Evolutionary conservation across 768 basidiomycete genomes (phyloP).

Genomic region (Steccherinum ochraceum): DNA sequence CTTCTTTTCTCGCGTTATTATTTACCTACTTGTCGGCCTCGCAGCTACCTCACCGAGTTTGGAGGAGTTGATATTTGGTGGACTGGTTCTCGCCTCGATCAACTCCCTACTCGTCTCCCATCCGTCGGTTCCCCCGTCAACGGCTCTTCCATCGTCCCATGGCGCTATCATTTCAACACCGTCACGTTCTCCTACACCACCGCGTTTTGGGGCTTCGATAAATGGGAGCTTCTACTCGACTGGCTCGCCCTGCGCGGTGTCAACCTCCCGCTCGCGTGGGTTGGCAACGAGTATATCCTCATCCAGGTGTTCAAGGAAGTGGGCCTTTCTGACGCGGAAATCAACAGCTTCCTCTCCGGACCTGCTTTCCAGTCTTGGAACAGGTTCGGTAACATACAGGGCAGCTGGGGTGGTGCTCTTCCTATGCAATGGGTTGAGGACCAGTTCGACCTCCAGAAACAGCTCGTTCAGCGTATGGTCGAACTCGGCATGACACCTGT

Average conservation of each 20-base stretch:
- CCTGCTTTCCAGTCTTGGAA: conserved; percentile 38
- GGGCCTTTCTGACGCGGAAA: conserved; percentile 30
- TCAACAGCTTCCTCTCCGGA: conserved; percentile 28
- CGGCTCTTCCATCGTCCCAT: conserved; percentile 29
- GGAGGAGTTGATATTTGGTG: conserved; percentile 37
- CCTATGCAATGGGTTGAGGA: conserved; percentile 32
- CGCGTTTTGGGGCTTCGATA: conserved; percentile 32
- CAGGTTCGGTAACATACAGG: conserved; percentile 37
- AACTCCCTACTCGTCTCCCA: conserved; percentile 25
- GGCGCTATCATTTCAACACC: conserved; percentile 37
- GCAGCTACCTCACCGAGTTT: conserved; percentile 30
- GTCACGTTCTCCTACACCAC: conserved; percentile 37
- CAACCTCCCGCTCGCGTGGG: conserved; percentile 37
- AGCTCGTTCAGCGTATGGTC: conserved; percentile 30
- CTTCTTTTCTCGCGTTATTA: background rate
- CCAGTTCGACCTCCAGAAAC: conserved; percentile 31
- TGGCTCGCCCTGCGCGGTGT: conserved; percentile 36
- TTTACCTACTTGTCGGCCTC: background rate
- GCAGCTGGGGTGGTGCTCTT: conserved; percentile 30
- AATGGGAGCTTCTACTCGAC: conserved; percentile 34
- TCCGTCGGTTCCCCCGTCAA: conserved; percentile 25
- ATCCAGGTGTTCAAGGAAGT: conserved; percentile 30
- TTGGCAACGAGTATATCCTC: conserved; percentile 33
- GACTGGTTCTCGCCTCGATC: conserved; percentile 33
- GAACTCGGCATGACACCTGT: conserved; percentile 39